Evolutionary conservation across 768 basidiomycete species (phyloP).

Genomic region (Hydnum rufescens): DNA sequence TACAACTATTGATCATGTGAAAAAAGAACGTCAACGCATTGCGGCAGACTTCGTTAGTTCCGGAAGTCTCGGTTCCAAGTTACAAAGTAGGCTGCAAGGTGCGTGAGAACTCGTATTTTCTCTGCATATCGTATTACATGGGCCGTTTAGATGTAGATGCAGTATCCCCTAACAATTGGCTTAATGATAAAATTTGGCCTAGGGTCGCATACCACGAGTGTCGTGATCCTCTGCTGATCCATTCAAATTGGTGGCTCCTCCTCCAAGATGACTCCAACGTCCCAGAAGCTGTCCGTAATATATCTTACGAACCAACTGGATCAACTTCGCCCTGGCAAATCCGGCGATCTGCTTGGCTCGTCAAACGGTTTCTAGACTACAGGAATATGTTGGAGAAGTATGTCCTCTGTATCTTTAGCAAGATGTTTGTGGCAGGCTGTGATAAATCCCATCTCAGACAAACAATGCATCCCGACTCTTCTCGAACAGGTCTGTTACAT

Average conservation of each 20-base stretch:
- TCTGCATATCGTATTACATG: neutral
- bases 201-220: constrained; percentile 76
- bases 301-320: constrained; percentile 8
- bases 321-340: constrained; percentile 64
- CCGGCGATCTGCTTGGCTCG: constrained; percentile 64
- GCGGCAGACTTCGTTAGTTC: constrained; percentile 42
- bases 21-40: constrained; percentile 35
- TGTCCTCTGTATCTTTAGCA: constrained; percentile 13
- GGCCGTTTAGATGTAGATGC: constrained; percentile 46
- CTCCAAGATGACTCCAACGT: constrained; percentile 54
- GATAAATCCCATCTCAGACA: constrained; percentile 26
- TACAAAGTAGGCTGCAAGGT: constrained; percentile 64
- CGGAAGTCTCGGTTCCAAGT: constrained; percentile 37
- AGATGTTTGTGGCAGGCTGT: neutral
- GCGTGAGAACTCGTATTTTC: constrained; percentile 11
- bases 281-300: constrained; percentile 21
- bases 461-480: constrained; percentile 47
- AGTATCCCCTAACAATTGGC: constrained; percentile 76
- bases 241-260: constrained; percentile 94
- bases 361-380: constrained; percentile 51
- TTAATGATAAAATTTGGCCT: constrained; percentile 85
- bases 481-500: constrained; percentile 40
- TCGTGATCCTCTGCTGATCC: constrained; percentile 64
- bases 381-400: constrained; percentile 46
- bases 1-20: constrained; percentile 29